These are phyloP conservation scores for Cyclotella baltica DNA, from an alignment of 108 stramenopile species.

Conservation along the genomic window DNA sequence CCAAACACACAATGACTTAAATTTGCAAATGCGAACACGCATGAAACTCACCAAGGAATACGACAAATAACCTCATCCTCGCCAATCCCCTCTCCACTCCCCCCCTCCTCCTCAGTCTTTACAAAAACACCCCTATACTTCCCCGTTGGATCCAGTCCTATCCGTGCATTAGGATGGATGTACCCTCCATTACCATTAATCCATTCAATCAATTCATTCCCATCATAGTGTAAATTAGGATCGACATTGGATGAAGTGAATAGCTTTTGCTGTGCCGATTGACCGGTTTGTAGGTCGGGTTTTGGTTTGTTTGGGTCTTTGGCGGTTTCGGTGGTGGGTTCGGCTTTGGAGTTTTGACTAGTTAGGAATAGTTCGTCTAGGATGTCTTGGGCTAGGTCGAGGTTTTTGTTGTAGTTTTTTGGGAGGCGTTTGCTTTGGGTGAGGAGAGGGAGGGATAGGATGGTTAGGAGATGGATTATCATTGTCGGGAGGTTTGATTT, in stretches of 20 bases:
- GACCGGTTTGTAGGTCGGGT: slow-evolving; percentile 13
- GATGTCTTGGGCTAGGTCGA: slow-evolving; percentile 2
- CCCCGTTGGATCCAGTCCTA: slow-evolving; percentile 51
- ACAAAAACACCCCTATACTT: slow-evolving; percentile 55
- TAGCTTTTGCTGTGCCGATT: not conserved
- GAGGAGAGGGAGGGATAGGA: not conserved
- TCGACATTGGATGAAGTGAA: slow-evolving; percentile 4
- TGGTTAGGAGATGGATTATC: not conserved
- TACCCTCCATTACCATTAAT: slow-evolving; percentile 48
- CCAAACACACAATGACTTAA: not conserved
- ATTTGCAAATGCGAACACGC: not conserved
- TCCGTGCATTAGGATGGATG: slow-evolving; percentile 49
- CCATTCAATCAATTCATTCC: slow-evolving; percentile 47
- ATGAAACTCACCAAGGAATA: slow-evolving; percentile 46
- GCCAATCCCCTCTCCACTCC: slow-evolving; percentile 32
- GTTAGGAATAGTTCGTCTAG: slow-evolving; percentile 16
- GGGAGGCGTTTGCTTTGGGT: not conserved
- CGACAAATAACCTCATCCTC: slow-evolving; percentile 46
- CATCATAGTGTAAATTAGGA: slow-evolving; percentile 44
- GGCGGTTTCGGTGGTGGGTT: not conserved
- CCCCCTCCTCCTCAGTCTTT: slow-evolving; percentile 26
- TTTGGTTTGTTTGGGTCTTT: not conserved
- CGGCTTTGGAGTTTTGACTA: slow-evolving; percentile 3
- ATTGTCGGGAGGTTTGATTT: not conserved
- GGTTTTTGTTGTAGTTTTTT: not conserved